phyloP scores from a whole-genome alignment of 495 filamentous ascomycete genomes.

The Terfezia boudieri region DNA sequence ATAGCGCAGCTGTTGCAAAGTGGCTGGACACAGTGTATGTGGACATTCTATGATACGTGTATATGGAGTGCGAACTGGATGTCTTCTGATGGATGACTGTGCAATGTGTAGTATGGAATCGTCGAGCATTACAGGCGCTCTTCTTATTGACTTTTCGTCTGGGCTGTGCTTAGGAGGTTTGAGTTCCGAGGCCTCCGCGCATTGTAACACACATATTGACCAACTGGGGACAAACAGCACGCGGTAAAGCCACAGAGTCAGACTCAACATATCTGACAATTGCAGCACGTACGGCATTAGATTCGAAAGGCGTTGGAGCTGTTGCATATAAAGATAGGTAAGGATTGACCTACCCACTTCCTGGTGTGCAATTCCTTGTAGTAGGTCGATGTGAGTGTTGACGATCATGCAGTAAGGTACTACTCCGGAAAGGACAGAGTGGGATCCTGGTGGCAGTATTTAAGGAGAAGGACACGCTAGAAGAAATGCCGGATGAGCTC shows the following conservation, averaged over 20 bases:
- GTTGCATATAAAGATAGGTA: slow-evolving; percentile 18
- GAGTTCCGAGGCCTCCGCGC: background rate
- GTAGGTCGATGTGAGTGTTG: no score
- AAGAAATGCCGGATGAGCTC: slow-evolving; percentile 12
- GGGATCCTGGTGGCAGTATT: slow-evolving; percentile 14
- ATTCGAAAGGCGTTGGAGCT: slow-evolving; percentile 16
- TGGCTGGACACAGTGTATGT: slow-evolving; percentile 16
- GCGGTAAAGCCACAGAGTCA: slow-evolving; percentile 17
- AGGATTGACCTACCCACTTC: background rate
- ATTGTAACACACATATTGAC: background rate
- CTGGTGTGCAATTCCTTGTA: no score
- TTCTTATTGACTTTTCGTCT: slow-evolving; percentile 15
- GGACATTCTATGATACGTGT: background rate
- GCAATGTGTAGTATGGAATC: slow-evolving; percentile 14
- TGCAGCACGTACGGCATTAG: slow-evolving; percentile 14
- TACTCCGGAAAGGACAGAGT: slow-evolving; percentile 9
- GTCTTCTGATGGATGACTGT: background rate
- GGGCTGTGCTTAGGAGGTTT: slow-evolving; percentile 19
- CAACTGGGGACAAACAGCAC: slow-evolving; percentile 4
- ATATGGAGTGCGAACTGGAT: background rate
- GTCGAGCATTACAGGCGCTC: slow-evolving; percentile 16
- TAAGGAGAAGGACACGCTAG: slow-evolving; percentile 16
- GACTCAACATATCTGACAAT: slow-evolving; percentile 19
- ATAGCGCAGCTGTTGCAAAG: slow-evolving; percentile 14
- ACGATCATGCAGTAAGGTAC: slow-evolving; percentile 9